Evolutionary conservation across 768 basidiomycete genomes (phyloP), one percentile per base, ranked within the genome.

Genomic region (Mycena alexandri): DNA sequence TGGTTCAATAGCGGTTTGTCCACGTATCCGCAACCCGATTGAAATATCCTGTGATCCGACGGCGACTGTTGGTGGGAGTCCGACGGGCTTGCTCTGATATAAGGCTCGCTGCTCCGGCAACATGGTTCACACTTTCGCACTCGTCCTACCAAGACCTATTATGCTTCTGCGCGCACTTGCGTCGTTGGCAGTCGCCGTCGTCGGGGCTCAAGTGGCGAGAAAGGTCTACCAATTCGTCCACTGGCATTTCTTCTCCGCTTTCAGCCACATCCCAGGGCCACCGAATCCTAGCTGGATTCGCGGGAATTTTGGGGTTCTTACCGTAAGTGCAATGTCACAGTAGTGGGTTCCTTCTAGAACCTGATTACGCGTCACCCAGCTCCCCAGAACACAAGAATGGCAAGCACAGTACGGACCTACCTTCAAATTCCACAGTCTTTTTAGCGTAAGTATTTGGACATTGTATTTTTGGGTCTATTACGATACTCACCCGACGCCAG

Each of bases 361-460:
- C 33, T 22, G 38, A 16, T n/a, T 33, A 19, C 11, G 21, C 7
- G n/a, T 21, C 0, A 11, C 29, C 4, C 11, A 44, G 42, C n/a
- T 46, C 5, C 10, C 42, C 9, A 4, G 10, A n/a, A 46, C 51
- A 3, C 16, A 62, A 25, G 38, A 53, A 46, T 62, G 61, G 61
- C 52, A 62, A n/a, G 21, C 50, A 2, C 10, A 46, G 21, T 62
- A 62, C n/a, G 61, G 61, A 8, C 42, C 55, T 10, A 57, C 55
- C 0, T 57, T 53, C 43, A 62, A 36, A 17, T 44, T 62, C 25
- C 61, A 44, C 14, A 52, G 29, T 9, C 36, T 65, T 21, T 29
- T 65, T 0, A 29, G 34, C 3, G 48, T 57, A 41, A 11, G 29
- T n/a, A n/a, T n/a, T 38, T 12, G 13, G 5, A 22, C 14, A 11